Evolutionary conservation across 2,329 filamentous ascomycete species (phyloP), one percentile per base, ranked within the genome.

Genomic region (Hypoxylon sp.): DNA sequence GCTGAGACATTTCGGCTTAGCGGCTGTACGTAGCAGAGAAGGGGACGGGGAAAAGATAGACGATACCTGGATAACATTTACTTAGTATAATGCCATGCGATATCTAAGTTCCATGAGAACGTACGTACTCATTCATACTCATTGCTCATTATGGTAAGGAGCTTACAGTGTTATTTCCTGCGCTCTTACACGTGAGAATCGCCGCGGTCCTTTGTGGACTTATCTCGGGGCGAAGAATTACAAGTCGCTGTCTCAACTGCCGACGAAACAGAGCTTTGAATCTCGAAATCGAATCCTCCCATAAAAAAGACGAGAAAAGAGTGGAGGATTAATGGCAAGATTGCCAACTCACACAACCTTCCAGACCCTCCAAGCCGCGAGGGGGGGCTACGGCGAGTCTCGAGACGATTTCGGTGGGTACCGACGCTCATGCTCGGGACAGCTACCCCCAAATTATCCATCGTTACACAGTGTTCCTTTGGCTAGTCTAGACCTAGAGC

Each of bases 101-200:
- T 33, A 33, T 33, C 27, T 51, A 51, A 31, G 48, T 2, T 53
- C 33, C 44, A 20, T 11, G 46, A 44, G 25, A 50, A 60, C 11
- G 13, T 50, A 53, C 31, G 22, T n/a, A 48, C 54, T 42, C 8
- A 42, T 42, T 20, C 7, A 42, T 42, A 51, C 22, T 53, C 25
- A 51, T 49, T 64, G 61, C 49, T 65, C 33, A 55, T 65, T 51
- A 62, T 55, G 30, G 37, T 11, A 50, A 27, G 33, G 10, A 40
- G 35, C 44, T 13, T 37, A 17, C 22, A 49, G 42, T 14, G 20
- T 27, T n/a, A 33, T 27, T 3, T 30, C 44, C 56, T 49, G 10
- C 49, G 56, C 40, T 40, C 17, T n/a, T 27, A 35, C 30, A 61
- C 50, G 33, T 55, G 56, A 20, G 33, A 22, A 22, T n/a, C 13